Conservation (phyloP, 2,329 filamentous ascomycete species). For the Claviceps fusiformis region DNA sequence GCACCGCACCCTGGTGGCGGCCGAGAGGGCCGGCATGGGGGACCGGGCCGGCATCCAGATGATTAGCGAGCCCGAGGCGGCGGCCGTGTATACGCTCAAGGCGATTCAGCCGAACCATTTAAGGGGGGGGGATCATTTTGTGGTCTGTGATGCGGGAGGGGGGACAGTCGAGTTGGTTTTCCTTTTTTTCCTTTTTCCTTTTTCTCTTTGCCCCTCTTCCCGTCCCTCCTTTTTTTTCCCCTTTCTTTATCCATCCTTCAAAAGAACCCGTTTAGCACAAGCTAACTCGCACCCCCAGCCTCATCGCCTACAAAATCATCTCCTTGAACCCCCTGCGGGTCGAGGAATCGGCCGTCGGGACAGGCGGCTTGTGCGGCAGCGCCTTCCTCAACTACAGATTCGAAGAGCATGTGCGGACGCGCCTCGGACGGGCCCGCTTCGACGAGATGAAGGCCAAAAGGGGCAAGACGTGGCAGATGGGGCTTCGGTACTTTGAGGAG, state of each 20-base stretch:
- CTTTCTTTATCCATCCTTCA: too few species aligned
- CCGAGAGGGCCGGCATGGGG: constrained; percentile 68
- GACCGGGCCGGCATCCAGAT: constrained; percentile 56
- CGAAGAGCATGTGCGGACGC: constrained; percentile 57
- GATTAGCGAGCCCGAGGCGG: constrained; percentile 70
- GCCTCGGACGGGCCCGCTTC: constrained; percentile 54
- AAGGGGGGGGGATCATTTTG: constrained; percentile 52
- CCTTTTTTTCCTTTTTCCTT: not conserved
- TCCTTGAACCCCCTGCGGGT: constrained; percentile 58
- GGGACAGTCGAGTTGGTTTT: constrained; percentile 50
- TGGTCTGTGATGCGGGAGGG: constrained; percentile 50
- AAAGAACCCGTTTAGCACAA: too few species aligned
- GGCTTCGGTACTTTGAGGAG: constrained; percentile 67
- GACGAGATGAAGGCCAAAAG: constrained; percentile 67
- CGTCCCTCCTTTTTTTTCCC: not conserved
- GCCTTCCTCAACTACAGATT: constrained; percentile 72
- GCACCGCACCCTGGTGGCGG: constrained; percentile 65
- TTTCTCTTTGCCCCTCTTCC: not conserved
- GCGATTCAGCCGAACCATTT: constrained; percentile 65
- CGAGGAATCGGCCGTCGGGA: constrained; percentile 68
- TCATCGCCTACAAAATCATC: constrained; percentile 72
- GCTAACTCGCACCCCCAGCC: constrained; percentile 18
- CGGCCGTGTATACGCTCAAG: constrained; percentile 67
- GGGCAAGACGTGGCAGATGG: constrained; percentile 68
- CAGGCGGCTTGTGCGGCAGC: constrained; percentile 63